These are phyloP conservation scores for Fragaria nilgerrensis DNA, from an alignment of 306 rosid species.

Conservation along the genomic window DNA sequence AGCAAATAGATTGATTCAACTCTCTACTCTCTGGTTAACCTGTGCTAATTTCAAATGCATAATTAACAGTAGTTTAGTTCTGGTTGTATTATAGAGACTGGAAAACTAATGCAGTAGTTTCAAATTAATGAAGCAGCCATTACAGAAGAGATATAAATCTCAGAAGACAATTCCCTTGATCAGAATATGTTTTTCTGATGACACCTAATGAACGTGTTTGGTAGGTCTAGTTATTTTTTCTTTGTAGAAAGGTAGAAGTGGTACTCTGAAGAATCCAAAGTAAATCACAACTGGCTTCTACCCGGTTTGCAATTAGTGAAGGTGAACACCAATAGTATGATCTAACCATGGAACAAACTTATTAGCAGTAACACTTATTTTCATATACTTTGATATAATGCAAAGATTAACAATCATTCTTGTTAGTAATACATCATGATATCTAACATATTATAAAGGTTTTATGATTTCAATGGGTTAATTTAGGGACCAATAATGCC, in stretches of 20 bases:
- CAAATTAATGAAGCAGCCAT: neutral
- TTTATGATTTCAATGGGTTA: neutral
- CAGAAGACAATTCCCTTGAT: neutral
- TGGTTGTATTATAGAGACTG: neutral
- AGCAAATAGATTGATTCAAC: no score
- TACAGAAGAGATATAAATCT: neutral
- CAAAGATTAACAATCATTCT: neutral
- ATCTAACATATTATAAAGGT: neutral
- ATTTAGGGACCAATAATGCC: neutral
- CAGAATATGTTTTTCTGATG: neutral
- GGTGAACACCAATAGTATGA: neutral
- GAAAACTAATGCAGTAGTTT: neutral
- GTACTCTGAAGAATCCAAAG: slow-evolving; percentile 14
- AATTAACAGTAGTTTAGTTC: neutral
- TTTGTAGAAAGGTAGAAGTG: neutral
- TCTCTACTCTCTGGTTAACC: no score
- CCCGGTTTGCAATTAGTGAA: neutral
- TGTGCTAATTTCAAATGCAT: no score
- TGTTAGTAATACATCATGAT: neutral
- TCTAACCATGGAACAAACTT: neutral
- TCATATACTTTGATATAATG: neutral
- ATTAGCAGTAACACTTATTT: neutral
- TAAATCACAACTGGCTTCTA: neutral
- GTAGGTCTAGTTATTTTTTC: neutral
- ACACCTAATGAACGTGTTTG: neutral